phyloP scores from a whole-genome alignment of 2,329 filamentous ascomycete genomes.

The Boeremia exigua region DNA sequence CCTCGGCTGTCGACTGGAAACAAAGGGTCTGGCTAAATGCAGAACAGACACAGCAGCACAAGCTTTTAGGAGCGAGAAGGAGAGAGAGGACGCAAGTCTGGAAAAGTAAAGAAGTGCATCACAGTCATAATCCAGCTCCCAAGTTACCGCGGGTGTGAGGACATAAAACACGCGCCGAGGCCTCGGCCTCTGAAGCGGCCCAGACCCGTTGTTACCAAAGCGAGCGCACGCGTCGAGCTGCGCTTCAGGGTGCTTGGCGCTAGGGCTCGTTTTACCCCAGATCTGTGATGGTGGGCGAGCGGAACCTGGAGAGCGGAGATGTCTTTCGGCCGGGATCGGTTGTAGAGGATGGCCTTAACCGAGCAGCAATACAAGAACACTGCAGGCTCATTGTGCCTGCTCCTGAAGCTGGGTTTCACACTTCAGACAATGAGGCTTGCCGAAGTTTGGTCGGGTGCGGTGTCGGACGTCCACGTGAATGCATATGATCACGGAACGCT shows the following conservation, averaged over 20 bases:
- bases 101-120: constrained; percentile 21
- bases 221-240: constrained; percentile 29
- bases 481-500: neutral
- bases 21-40: constrained; percentile 24
- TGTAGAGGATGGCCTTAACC: constrained; percentile 19
- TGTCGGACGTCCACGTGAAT: constrained; percentile 7
- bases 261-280: constrained; percentile 35
- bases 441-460: constrained; percentile 7
- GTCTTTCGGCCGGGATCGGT: constrained; percentile 41
- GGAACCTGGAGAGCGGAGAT: constrained; percentile 34
- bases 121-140: constrained; percentile 34
- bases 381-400: neutral
- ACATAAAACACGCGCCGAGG: constrained; percentile 35
- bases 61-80: constrained; percentile 2
- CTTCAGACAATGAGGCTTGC: neutral
- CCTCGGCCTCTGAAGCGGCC: constrained; percentile 38
- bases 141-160: constrained; percentile 42
- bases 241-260: constrained; percentile 27
- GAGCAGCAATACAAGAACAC: constrained; percentile 4
- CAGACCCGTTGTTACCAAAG: constrained; percentile 18
- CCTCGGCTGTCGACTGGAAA: constrained; percentile 24
- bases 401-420: neutral
- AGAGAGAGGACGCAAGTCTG: constrained; percentile 11
- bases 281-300: constrained; percentile 44
- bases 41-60: constrained; percentile 8